A percentile compares a stretch with the other conserved stretches of the same genome.
These are phyloP conservation scores for Yamadazyma scolyti DNA, from an alignment of 805 yeast genomes.

Conservation along the genomic window DNA sequence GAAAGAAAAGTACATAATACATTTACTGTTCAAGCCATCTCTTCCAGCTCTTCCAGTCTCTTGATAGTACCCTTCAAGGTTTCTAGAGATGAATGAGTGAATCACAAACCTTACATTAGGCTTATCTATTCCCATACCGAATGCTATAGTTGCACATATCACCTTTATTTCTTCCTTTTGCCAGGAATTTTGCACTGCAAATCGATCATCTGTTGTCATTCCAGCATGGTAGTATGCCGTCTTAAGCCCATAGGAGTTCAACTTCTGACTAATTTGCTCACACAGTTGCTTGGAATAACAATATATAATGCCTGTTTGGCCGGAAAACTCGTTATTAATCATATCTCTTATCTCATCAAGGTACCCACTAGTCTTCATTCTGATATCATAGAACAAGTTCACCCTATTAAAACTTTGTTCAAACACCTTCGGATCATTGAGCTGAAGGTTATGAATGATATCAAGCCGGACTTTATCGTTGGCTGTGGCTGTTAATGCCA, in stretches of 20 bases:
- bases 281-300: slow-evolving; percentile 90
- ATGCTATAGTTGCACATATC: slow-evolving; percentile 96
- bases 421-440: slow-evolving; percentile 58
- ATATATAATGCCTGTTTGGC: slow-evolving; percentile 82
- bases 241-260: slow-evolving; percentile 57
- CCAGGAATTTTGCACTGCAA: slow-evolving; percentile 75
- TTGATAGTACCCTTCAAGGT: slow-evolving; percentile 93
- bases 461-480: slow-evolving; percentile 86
- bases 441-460: slow-evolving; percentile 71
- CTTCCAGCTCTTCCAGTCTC: slow-evolving; percentile 99
- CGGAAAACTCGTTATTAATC: slow-evolving; percentile 47
- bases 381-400: slow-evolving; percentile 75
- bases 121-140: slow-evolving; percentile 99
- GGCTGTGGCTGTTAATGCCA: slow-evolving; percentile 98
- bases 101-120: slow-evolving; percentile 91
- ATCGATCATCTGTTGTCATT: slow-evolving; percentile 75
- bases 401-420: slow-evolving; percentile 92
- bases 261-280: slow-evolving; percentile 68
- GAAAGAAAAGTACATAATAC: slow-evolving; percentile 78
- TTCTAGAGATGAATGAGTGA: slow-evolving; percentile 84
- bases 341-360: slow-evolving; percentile 58
- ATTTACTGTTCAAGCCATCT: slow-evolving; percentile 81
- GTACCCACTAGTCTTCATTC: slow-evolving; percentile 56
- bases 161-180: slow-evolving; percentile 68
- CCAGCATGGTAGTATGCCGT: slow-evolving; percentile 91